Evolutionary conservation across 768 basidiomycete species (phyloP).

Genomic region (Panellus pusillus): DNA sequence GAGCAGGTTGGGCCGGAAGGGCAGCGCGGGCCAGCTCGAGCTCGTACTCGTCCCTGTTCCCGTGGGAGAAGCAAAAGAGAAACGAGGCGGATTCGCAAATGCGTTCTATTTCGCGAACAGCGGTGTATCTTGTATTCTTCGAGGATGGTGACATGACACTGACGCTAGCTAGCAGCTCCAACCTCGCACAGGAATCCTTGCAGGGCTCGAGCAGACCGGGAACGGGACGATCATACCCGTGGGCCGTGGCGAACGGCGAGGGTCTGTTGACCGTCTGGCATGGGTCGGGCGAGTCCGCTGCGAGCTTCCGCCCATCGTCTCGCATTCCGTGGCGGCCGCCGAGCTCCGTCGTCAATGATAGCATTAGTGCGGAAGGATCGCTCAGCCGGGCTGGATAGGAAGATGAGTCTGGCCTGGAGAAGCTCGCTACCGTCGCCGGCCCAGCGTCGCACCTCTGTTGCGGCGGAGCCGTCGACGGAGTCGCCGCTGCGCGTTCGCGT

Average conservation of each 20-base stretch:
- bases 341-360: constrained; percentile 54
- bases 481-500: constrained; percentile 75
- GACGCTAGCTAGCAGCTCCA: constrained; percentile 13
- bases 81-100: neutral
- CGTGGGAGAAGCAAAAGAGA: constrained; percentile 5
- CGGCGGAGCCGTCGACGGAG: constrained; percentile 65
- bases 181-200: constrained; percentile 33
- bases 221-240: constrained; percentile 71
- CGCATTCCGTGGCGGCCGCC: constrained; percentile 69
- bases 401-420: constrained; percentile 69
- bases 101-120: constrained; percentile 11
- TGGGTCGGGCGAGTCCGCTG: constrained; percentile 42
- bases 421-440: constrained; percentile 81
- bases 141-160: neutral
- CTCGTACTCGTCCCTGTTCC: constrained; percentile 15
- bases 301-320: constrained; percentile 57
- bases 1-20: constrained; percentile 58
- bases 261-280: constrained; percentile 68
- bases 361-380: constrained; percentile 37
- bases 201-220: constrained; percentile 39
- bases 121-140: constrained; percentile 1
- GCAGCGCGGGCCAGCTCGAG: constrained; percentile 41
- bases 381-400: constrained; percentile 67
- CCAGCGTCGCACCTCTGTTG: constrained; percentile 54
- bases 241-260: constrained; percentile 77